Evolutionary conservation across 2,329 filamentous ascomycete genomes (phyloP), one percentile per base, ranked within the genome.

Genomic region (Ophiosphaerella korrae): DNA sequence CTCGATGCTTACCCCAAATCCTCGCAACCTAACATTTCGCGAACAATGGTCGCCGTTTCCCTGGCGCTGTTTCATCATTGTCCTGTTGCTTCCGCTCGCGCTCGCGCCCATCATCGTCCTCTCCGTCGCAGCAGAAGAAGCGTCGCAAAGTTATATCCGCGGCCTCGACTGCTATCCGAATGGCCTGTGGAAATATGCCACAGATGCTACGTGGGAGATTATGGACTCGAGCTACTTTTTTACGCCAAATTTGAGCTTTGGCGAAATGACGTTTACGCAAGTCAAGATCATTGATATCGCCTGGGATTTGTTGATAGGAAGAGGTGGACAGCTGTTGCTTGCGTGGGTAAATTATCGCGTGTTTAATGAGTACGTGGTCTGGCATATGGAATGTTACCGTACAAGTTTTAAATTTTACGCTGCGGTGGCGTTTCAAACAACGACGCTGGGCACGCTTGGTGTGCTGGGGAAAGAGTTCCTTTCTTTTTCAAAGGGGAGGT

Each of bases 221-320:
- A 72, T 72, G 67, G 68, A 71, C 42, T 68, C 63, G 4, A 61
- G 57, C 0, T 71, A 71, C 47, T 69, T 71, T 45, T 70, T 71
- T 50, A 70, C 65, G 23, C 68, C 66, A 2, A 70, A 71, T 23
- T 50, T 70, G 1, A 60, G 57, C 24, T 69, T 70, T 21, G 71
- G 67, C n/a, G 37, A 46, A 3, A 67, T 71, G 52, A 64, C 64
- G 0, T 75, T 75, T 43, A 68, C 69, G 2, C 58, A 66, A 36
- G 74, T 67, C 42, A 75, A 75, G 38, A 57, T 74, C 14, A 68
- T 76, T 29, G 72, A 75, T 40, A 62, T 74, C 16, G 51, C 64
- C 8, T 75, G 73, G 72, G 72, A 76, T 53, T 58, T 75, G n/a
- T 36, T 68, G 2, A 45, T 75, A 18, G 73, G 71, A 24, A 53